Base-by-base conservation (phyloP, 257 asterid genomes). In the Plantago elongata region DNA sequence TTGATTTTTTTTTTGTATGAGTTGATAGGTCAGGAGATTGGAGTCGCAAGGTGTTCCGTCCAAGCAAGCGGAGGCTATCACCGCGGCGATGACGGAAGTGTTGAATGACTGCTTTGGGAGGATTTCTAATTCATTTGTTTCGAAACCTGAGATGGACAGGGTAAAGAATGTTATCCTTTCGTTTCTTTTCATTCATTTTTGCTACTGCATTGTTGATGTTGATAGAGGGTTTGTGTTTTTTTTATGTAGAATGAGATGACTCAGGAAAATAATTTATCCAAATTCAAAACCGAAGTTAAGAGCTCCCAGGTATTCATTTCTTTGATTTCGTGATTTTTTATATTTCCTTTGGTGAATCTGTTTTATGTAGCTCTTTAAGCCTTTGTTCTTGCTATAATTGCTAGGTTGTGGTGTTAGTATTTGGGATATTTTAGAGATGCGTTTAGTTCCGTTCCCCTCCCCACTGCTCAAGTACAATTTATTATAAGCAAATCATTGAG, bases 41-140 rank as follows among this genome's bases (percentile, higher is more conserved):
- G 97, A 92, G 76, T 79, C 78, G 45, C 83, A 87, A 70, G 97
- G 96, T 1, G 78, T 92, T 69, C 96, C 95, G 22, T 69, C 95
- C 15, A 74, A 76, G 78, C 97, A 89, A 46, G 99, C 99, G 13
- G 94, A 92, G 85, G 97, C 95, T 45, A 82, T 87, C 55, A 87
- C 96, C 9, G 83, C 69, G 48, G 81, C 90, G 1, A 76, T 92
- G 79, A 84, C 82, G 9, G 87, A 84, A 45, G 95, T 86, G 49
- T 51, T 92, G 60, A 83, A 81, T 46, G 96, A 86, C 16, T 83
- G 96, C 69, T 78, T 86, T 78, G 94, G 82, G 59, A 82, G 79
- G 71, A 89, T 84, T 54, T 84, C 91, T 67, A 69, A 78, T n/a
- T 79, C 89, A 15, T 84, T 80, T 65, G 97, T 92, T 58, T 84